Base-by-base conservation (phyloP, 2,329 filamentous ascomycete species). In the Bimuria novae-zelandiae region DNA sequence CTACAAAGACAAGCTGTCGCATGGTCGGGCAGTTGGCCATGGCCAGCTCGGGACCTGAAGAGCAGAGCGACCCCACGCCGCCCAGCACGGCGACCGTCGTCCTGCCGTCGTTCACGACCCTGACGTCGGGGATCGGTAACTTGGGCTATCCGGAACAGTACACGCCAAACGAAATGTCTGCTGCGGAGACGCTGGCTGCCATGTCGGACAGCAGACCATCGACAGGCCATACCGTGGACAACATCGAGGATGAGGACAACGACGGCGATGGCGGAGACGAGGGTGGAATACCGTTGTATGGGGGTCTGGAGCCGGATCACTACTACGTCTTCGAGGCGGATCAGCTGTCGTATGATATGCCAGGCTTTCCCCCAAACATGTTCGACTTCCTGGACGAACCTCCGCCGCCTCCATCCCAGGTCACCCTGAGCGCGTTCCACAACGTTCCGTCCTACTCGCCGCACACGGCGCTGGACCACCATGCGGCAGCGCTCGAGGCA, bases 151-250 rank as follows among this genome's bases (percentile, higher is more conserved):
- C 44, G 7, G 32, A 25, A 37, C 55, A 57, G 36, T 55, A 58
- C 42, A 60, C 67, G 14, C 60, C 60, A 48, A 60, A 55, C 53
- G 56, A 56, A 33, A 50, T 63, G 50, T 68, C 67, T 25, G 62
- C 65, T 48, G 63, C 63, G 11, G 55, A 62, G 16, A 65, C 65
- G 2, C 67, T 69, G 43, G 62, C 69, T 44, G 60, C 65, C 7
- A 64, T 68, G 49, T 61, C 65, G 14, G 67, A 67, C 57, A 67
- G 56, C 58, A 60, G 67, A 23, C 64, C 68, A 41, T 54, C 63
- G 52, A 64, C 64, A 35, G 63, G 64, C 58, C 59, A 65, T 55
- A 63, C 41, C 10, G 60, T 62, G 44, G 48, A 65, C 52, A 55
- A 46, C 16, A 21, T 29, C 32, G 23, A 30, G 14, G 53, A 54